These are phyloP conservation scores for Triadica sebifera DNA, from an alignment of 345 rosid genomes.

Conservation along the genomic window DNA sequence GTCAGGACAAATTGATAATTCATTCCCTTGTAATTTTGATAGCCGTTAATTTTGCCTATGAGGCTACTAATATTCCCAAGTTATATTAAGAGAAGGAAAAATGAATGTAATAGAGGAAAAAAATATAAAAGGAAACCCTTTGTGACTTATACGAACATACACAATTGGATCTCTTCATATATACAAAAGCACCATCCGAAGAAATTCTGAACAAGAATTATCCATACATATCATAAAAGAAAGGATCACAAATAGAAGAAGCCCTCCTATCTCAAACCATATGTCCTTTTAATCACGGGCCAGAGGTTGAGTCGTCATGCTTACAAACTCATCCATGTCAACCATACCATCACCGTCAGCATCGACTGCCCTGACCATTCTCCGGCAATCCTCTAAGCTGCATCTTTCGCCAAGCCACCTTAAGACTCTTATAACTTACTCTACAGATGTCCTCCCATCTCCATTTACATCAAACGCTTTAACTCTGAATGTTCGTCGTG, in stretches of 20 bases:
- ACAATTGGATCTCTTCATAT: not conserved
- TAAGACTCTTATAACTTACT: constrained; percentile 61
- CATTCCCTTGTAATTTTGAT: too few relatives aligned
- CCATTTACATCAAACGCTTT: constrained; percentile 59
- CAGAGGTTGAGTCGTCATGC: constrained; percentile 63
- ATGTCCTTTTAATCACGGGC: constrained; percentile 5
- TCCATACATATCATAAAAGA: not conserved
- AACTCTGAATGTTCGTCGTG: constrained; percentile 46
- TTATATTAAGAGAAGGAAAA: too few relatives aligned
- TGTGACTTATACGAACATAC: too few relatives aligned
- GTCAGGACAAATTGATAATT: too few relatives aligned
- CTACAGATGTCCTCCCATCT: constrained; percentile 83
- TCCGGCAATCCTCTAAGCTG: constrained; percentile 63
- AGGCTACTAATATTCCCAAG: too few relatives aligned
- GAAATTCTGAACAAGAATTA: not conserved
- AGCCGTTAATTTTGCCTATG: too few relatives aligned
- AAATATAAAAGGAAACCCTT: too few relatives aligned
- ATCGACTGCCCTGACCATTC: constrained; percentile 80
- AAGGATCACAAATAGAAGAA: not conserved
- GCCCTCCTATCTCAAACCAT: not conserved
- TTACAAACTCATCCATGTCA: constrained; percentile 75
- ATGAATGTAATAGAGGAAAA: too few relatives aligned
- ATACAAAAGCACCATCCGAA: not conserved
- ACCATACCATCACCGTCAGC: constrained; percentile 69
- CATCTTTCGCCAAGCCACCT: constrained; percentile 79